Evolutionary conservation across 768 basidiomycete genomes (phyloP).

Genomic region (Suillus fuscotomentosus): DNA sequence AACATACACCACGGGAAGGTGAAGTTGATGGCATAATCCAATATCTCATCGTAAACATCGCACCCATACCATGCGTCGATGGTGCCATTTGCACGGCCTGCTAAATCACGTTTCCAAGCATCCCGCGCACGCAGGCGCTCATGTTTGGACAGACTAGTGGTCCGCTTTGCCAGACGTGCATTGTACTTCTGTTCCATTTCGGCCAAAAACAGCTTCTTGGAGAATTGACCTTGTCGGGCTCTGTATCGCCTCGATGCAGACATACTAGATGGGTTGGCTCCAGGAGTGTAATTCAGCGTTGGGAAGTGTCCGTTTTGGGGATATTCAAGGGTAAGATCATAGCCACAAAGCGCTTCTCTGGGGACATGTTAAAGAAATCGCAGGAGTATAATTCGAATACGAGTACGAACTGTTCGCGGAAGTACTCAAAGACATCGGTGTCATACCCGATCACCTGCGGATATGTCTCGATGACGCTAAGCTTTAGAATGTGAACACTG

Average conservation of each 20-base stretch:
- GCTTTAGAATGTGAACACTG: slow-evolving; percentile 30
- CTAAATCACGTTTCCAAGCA: slow-evolving; percentile 46
- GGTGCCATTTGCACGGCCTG: slow-evolving; percentile 48
- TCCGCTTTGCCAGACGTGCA: slow-evolving; percentile 20
- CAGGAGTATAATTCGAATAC: not conserved
- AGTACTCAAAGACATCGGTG: slow-evolving; percentile 61
- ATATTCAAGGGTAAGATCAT: slow-evolving; percentile 66
- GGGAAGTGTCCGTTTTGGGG: slow-evolving; percentile 59
- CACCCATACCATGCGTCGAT: slow-evolving; percentile 69
- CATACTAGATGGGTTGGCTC: slow-evolving; percentile 8
- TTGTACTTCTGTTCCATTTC: slow-evolving; percentile 23
- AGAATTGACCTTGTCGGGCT: slow-evolving; percentile 9
- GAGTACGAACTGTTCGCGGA: slow-evolving; percentile 58
- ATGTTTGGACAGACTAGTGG: slow-evolving; percentile 20
- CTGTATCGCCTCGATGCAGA: slow-evolving; percentile 17
- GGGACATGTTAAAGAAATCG: slow-evolving; percentile 2
- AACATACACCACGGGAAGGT: slow-evolving; percentile 59
- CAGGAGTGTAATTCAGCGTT: slow-evolving; percentile 17
- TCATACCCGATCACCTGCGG: slow-evolving; percentile 78
- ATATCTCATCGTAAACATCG: slow-evolving; percentile 57
- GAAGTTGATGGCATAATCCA: slow-evolving; percentile 73
- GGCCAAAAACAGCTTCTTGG: slow-evolving; percentile 19
- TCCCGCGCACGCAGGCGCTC: slow-evolving; percentile 23
- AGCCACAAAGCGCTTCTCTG: slow-evolving; percentile 62
- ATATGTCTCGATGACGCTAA: slow-evolving; percentile 63